A percentile compares a stretch with the other conserved stretches of the same genome.
Conservation (phyloP, 148 eudicot genomes). For the Heliosperma pusillum region DNA sequence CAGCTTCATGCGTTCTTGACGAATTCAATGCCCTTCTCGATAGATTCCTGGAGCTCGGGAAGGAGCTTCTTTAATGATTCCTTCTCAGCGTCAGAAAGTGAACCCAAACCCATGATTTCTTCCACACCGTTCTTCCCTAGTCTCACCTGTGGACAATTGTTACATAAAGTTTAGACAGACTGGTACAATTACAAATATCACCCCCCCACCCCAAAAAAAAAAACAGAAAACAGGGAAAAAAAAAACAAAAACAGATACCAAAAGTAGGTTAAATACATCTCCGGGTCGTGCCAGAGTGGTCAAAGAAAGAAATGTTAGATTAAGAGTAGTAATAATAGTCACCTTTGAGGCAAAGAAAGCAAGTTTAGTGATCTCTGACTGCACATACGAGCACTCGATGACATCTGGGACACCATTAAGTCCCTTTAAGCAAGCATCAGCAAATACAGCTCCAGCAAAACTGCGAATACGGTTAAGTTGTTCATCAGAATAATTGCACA, state of each 20-base stretch:
- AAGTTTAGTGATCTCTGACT: constrained; percentile 65
- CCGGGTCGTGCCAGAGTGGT: too few relatives aligned
- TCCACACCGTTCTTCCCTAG: constrained; percentile 96
- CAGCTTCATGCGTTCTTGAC: constrained; percentile 35
- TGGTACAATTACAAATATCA: too few relatives aligned
- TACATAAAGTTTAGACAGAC: not conserved
- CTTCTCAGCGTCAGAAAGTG: constrained; percentile 64
- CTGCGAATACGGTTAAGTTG: constrained; percentile 32
- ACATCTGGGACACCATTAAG: constrained; percentile 97
- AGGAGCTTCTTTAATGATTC: constrained; percentile 59
- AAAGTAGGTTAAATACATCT: too few relatives aligned
- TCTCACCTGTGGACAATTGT: constrained; percentile 55
- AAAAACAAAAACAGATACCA: too few relatives aligned
- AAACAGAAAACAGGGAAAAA: not conserved
- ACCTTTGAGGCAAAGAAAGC: constrained; percentile 99
- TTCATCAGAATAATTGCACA: not conserved
- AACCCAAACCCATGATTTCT: constrained; percentile 65
- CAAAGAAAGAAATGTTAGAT: too few relatives aligned
- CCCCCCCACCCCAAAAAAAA: too few relatives aligned
- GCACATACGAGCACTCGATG: constrained; percentile 85
- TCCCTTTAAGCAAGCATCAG: constrained; percentile 98
- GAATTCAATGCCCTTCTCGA: constrained; percentile 73
- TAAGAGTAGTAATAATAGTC: not conserved
- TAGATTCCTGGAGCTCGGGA: constrained; percentile 68
- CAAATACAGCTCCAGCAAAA: constrained; percentile 94